Evolutionary conservation across 345 rosid species (phyloP), one percentile per base, ranked within the genome.

Genomic region (Murraya paniculata): DNA sequence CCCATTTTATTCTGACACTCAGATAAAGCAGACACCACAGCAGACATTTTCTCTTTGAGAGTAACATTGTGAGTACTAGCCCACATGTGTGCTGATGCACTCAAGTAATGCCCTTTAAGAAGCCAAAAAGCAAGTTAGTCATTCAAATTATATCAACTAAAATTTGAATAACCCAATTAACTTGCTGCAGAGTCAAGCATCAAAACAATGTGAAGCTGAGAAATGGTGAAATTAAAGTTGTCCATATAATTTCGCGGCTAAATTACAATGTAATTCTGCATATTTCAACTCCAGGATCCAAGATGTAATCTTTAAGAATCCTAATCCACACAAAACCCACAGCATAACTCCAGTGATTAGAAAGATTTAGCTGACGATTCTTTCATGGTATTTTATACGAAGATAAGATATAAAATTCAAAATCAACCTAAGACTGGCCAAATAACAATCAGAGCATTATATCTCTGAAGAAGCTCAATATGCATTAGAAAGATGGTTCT

Each of bases 41-140:
- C 85, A 6, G 91, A 76, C 99, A 96, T 96, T 85, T 89, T 92
- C 79, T 70, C 84, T 82, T 87, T 86, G 58, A 93, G 90, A 71
- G 88, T 87, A 57, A 83, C 85, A 39, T 90, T 84, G 78, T 89
- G 95, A 76, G 98, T 93, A 75, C 98, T 93, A 35, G 97, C 97
- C 97, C 98, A 96, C 99, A 93, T 93, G 18, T 86, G 81, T 22
- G 99, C 95, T 39, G 98, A 78, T 53, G 97, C 98, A 84, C 99
- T 92, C 90, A 96, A 72, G 83, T 96, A 96, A 85, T 96, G 97
- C 79, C 99, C 98, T 96, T 85, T 82, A 88, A 79, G 45, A 83
- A 50, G 25, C 41, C 73, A 70, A 78, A 80, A 77, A 27, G 9
- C 72, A 78, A 68, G 57, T 11, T 24, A 67, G 61, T 48, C 39